These are phyloP conservation scores for Strobilomyces dryophilus DNA, from an alignment of 768 basidiomycete genomes.

Conservation along the genomic window DNA sequence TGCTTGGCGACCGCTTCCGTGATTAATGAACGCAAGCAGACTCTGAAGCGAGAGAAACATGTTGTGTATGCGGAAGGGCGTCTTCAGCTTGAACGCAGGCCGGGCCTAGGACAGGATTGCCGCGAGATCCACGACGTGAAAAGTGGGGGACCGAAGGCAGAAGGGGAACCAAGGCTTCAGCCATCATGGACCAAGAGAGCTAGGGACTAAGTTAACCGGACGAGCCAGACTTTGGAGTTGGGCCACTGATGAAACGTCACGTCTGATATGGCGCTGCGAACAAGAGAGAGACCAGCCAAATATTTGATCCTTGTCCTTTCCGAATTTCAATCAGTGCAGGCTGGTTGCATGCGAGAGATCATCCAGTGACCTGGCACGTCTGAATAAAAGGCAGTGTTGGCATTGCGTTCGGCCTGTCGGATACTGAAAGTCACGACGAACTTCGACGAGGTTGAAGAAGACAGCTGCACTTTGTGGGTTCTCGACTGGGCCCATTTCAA, in stretches of 20 bases:
- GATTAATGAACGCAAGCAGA: slow-evolving; percentile 69
- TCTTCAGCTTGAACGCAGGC: slow-evolving; percentile 63
- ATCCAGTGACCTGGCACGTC: not conserved
- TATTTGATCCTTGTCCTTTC: not conserved
- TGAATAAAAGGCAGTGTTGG: not conserved
- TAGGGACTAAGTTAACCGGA: not conserved
- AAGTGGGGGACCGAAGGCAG: slow-evolving; percentile 41
- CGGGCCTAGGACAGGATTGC: slow-evolving; percentile 70
- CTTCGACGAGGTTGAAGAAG: no score
- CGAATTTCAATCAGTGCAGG: no score
- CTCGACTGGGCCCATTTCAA: no score
- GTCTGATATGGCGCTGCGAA: not conserved
- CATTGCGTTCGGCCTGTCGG: no score
- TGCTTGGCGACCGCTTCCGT: slow-evolving; percentile 82
- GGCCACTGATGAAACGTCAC: not conserved
- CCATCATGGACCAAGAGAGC: not conserved
- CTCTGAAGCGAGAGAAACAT: slow-evolving; percentile 81
- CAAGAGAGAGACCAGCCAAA: not conserved
- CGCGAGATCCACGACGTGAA: slow-evolving; percentile 60
- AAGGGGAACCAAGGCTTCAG: not conserved
- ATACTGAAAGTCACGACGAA: no score
- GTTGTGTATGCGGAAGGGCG: slow-evolving; percentile 83
- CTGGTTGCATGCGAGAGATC: not conserved
- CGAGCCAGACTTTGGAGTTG: not conserved
- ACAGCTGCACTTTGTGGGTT: no score